Evolutionary conservation across 768 basidiomycete species (phyloP).

Genomic region (Tylopilus sp.): DNA sequence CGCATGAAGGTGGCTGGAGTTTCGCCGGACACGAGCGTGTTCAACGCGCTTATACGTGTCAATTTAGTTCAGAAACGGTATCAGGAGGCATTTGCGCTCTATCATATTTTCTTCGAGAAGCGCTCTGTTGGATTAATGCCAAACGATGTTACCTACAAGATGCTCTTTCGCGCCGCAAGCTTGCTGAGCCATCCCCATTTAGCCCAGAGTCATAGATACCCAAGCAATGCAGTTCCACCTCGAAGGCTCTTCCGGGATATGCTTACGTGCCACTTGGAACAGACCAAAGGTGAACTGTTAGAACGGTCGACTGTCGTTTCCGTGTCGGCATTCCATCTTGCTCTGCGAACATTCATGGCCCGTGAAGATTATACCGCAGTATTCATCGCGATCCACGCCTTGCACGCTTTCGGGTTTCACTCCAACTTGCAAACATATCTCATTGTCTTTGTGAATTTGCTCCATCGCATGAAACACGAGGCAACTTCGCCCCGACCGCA

Average conservation of each 20-base stretch:
- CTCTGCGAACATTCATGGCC: constrained; percentile 43
- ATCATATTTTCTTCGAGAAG: constrained; percentile 36
- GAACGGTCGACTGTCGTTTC: constrained; percentile 27
- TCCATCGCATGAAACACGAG: constrained; percentile 29
- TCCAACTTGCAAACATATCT: constrained; percentile 39
- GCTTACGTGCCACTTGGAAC: constrained; percentile 32
- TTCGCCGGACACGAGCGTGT: constrained; percentile 37
- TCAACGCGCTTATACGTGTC: constrained; percentile 47
- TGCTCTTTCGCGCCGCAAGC: constrained; percentile 36
- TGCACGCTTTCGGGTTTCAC: constrained; percentile 26
- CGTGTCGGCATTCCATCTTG: constrained; percentile 37
- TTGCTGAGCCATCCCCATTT: constrained; percentile 17
- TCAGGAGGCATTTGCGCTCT: constrained; percentile 41
- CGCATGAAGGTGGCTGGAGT: constrained; percentile 39
- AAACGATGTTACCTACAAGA: constrained; percentile 46
- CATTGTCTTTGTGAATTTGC: constrained; percentile 38
- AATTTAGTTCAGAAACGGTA: constrained; percentile 33
- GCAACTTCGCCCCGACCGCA: not conserved
- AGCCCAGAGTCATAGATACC: constrained; percentile 20
- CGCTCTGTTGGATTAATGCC: constrained; percentile 28
- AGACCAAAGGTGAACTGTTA: constrained; percentile 13
- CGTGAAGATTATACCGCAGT: constrained; percentile 48
- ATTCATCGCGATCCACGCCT: constrained; percentile 35
- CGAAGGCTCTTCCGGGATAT: constrained; percentile 47
- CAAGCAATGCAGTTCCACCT: constrained; percentile 30